These are phyloP conservation scores for Theobroma grandiflorum DNA, from an alignment of 441 rosid species.

Conservation along the genomic window DNA sequence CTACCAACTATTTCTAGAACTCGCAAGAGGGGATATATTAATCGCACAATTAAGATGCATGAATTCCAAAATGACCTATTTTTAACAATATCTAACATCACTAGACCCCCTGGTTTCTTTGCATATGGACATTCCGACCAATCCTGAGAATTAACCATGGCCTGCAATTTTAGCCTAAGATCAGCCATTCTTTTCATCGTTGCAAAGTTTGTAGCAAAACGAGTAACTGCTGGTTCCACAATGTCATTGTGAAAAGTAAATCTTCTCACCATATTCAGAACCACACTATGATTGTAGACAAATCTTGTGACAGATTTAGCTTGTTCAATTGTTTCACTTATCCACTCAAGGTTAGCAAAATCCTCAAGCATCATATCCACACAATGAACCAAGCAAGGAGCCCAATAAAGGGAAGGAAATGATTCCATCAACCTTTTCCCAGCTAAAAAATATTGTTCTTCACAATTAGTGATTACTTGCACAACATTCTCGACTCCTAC, in stretches of 20 bases:
- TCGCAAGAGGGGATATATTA: constrained; percentile 70
- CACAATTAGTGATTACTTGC: constrained; percentile 82
- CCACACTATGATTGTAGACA: constrained; percentile 72
- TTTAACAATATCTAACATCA: constrained; percentile 64
- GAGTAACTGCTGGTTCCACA: constrained; percentile 63
- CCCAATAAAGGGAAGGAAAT: constrained; percentile 84
- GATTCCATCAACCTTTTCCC: constrained; percentile 68
- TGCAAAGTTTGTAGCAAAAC: constrained; percentile 71
- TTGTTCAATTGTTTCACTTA: constrained; percentile 62
- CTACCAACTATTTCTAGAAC: constrained; percentile 63
- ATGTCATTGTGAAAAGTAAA: constrained; percentile 84
- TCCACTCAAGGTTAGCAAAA: constrained; percentile 72
- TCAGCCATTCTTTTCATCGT: constrained; percentile 65
- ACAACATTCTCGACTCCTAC: constrained; percentile 75
- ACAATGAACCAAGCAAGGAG: constrained; percentile 81
- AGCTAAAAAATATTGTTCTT: constrained; percentile 57
- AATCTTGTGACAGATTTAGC: constrained; percentile 83
- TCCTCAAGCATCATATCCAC: constrained; percentile 83
- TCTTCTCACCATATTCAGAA: constrained; percentile 77
- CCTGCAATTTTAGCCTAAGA: constrained; percentile 73
- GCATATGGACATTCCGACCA: constrained; percentile 78
- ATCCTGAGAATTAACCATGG: constrained; percentile 89
- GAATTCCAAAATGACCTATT: constrained; percentile 83
- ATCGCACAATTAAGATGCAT: constrained; percentile 50
- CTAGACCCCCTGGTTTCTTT: constrained; percentile 73